These are phyloP conservation scores for Allomyces arbusculus DNA, from an alignment of 192 early-diverging fungal genomes.

Conservation along the genomic window DNA sequence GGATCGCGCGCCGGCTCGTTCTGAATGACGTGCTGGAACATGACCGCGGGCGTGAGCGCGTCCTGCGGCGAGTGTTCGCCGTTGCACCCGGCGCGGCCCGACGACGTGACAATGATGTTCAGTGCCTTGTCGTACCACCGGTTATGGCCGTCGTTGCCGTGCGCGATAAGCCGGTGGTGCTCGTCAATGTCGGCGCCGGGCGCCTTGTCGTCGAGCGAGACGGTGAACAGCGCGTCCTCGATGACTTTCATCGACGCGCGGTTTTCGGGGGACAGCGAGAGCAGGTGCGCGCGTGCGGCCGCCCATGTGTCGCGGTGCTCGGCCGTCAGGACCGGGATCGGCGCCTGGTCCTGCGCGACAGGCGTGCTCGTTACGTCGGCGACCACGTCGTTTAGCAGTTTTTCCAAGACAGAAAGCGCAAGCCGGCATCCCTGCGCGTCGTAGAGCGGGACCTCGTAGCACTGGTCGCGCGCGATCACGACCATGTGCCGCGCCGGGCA, in stretches of 20 bases:
- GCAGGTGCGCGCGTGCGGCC: constrained; percentile 44
- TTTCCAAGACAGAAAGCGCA: constrained; percentile 9
- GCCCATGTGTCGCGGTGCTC: constrained; percentile 79
- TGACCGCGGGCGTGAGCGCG: constrained; percentile 63
- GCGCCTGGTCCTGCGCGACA: constrained; percentile 24
- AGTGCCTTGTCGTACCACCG: constrained; percentile 96
- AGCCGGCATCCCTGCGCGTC: constrained; percentile 42
- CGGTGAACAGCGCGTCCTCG: constrained; percentile 59
- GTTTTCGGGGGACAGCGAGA: constrained; percentile 30
- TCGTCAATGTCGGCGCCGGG: constrained; percentile 46
- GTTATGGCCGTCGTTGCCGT: constrained; percentile 56
- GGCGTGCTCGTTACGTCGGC: constrained; percentile 15
- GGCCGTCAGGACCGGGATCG: constrained; percentile 66
- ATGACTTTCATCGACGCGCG: constrained; percentile 32
- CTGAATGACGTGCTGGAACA: constrained; percentile 46
- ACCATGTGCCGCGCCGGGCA: constrained; percentile 56
- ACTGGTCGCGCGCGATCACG: constrained; percentile 66
- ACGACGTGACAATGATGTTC: constrained; percentile 62
- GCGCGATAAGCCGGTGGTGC: constrained; percentile 50
- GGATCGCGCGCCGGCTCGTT: constrained; percentile 36
- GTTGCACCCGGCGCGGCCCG: constrained; percentile 75
- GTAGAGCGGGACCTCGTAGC: constrained; percentile 63
- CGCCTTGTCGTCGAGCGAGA: constrained; percentile 64
- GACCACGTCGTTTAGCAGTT: constrained; percentile 20
- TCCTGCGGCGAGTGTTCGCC: constrained; percentile 88